These are phyloP conservation scores for Ocimum tenuiflorum DNA, from an alignment of 257 asterid genomes.

Conservation along the genomic window DNA sequence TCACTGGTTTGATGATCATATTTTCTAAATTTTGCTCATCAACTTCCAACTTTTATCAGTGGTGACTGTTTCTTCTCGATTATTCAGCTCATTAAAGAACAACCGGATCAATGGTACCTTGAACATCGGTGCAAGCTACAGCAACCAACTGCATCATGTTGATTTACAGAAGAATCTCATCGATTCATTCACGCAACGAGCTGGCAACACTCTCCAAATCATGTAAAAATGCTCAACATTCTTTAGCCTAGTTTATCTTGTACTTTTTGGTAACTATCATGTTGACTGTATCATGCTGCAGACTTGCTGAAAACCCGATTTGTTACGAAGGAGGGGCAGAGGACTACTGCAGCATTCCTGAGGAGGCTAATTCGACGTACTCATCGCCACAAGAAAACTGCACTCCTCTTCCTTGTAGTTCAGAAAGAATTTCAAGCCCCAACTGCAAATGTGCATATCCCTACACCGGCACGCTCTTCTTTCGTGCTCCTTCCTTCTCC, in stretches of 20 bases:
- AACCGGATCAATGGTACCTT: slow-evolving; percentile 49
- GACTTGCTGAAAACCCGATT: slow-evolving; percentile 54
- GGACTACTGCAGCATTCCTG: slow-evolving; percentile 37
- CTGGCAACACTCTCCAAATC: slow-evolving; percentile 27
- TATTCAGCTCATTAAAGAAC: slow-evolving; percentile 47
- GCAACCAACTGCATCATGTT: slow-evolving; percentile 39
- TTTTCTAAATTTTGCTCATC: too few species aligned
- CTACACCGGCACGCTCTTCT: slow-evolving; percentile 52
- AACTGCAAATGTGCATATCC: slow-evolving; percentile 70
- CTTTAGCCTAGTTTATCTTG: not conserved
- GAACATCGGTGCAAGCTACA: slow-evolving; percentile 27
- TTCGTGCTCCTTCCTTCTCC: slow-evolving; percentile 80
- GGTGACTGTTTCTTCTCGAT: not conserved
- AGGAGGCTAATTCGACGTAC: slow-evolving; percentile 29
- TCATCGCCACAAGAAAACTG: slow-evolving; percentile 55
- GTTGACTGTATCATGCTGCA: too few species aligned
- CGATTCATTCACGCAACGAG: slow-evolving; percentile 31
- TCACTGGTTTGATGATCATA: not conserved
- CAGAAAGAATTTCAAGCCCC: slow-evolving; percentile 50
- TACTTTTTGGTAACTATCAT: too few species aligned
- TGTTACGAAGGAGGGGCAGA: slow-evolving; percentile 33
- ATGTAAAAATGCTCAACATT: slow-evolving; percentile 29
- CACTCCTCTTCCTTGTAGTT: slow-evolving; percentile 34
- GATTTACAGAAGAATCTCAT: slow-evolving; percentile 42
- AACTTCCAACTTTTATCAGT: too few species aligned